A percentile compares a stretch with the other conserved stretches of the same genome.
Conservation (phyloP, 768 basidiomycete species). For the Myochromella boudieri region DNA sequence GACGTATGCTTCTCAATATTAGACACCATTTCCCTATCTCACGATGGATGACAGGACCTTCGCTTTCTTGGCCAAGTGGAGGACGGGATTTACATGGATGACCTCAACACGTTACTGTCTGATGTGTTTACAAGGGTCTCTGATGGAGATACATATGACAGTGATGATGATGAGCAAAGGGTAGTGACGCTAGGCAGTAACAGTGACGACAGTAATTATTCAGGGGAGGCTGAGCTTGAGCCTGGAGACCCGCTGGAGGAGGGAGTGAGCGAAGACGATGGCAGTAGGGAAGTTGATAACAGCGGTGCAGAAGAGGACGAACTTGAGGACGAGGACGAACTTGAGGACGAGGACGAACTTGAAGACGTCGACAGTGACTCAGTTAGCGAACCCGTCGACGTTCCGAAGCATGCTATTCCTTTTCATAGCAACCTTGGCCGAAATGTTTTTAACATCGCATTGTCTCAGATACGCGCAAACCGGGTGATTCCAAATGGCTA, state of each 20-base stretch:
- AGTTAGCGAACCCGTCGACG: neutral
- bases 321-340: neutral
- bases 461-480: neutral
- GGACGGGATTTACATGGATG: conserved; percentile 7
- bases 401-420: neutral
- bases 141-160: too few relatives aligned
- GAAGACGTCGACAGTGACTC: neutral
- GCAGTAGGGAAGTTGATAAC: too few relatives aligned
- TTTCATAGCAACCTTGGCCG: neutral
- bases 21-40: neutral
- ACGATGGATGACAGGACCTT: too few relatives aligned
- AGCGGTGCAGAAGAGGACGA: neutral
- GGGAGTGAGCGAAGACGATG: too few relatives aligned
- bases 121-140: too few relatives aligned
- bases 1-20: conserved; percentile 10
- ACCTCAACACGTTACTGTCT: too few relatives aligned
- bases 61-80: conserved; percentile 1
- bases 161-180: too few relatives aligned
- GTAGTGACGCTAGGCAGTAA: too few relatives aligned
- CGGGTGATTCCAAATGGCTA: neutral
- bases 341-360: neutral
- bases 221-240: too few relatives aligned
- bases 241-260: too few relatives aligned
- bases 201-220: too few relatives aligned
- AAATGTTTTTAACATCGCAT: neutral